A percentile compares a stretch with the other conserved stretches of the same genome.
These are phyloP conservation scores for Isoetes taiwanensis DNA, from an alignment of 75 land plant genomes.

Conservation along the genomic window DNA sequence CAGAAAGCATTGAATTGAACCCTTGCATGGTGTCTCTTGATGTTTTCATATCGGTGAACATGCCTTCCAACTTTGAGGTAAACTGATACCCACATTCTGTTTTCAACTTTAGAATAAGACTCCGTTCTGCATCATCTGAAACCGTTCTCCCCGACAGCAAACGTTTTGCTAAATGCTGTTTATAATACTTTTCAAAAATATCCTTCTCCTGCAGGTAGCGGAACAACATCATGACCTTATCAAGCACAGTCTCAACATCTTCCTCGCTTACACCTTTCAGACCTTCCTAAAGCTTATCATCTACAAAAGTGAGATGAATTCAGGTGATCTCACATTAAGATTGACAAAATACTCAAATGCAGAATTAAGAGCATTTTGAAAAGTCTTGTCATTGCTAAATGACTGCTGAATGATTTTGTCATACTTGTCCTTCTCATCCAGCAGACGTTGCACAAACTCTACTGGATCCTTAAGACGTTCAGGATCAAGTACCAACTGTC, in stretches of 20 bases:
- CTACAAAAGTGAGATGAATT: constrained; percentile 93
- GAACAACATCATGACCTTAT: constrained; percentile 98
- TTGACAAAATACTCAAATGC: constrained; percentile 96
- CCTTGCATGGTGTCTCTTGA: constrained; percentile 97
- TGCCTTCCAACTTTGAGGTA: constrained; percentile 93
- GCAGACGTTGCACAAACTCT: constrained; percentile 82
- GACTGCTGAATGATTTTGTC: constrained; percentile 65
- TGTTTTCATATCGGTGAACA: constrained; percentile 98
- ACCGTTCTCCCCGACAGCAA: constrained; percentile 86
- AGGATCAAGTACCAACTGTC: constrained; percentile 78
- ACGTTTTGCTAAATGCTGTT: constrained; percentile 90
- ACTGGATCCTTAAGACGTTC: constrained; percentile 86
- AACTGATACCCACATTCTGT: constrained; percentile 99
- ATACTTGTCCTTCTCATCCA: constrained; percentile 86
- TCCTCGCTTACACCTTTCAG: constrained; percentile 90
- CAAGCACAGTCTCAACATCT: constrained; percentile 77
- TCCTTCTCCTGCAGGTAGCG: constrained; percentile 94
- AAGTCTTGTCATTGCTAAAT: constrained; percentile 88
- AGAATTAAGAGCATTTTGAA: constrained; percentile 93
- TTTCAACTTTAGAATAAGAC: constrained; percentile 84
- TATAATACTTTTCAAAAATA: constrained; percentile 95
- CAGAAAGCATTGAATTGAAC: constrained; percentile 41
- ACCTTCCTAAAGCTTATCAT: constrained; percentile 87
- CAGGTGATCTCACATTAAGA: constrained; percentile 82
- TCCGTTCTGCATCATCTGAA: constrained; percentile 97